Evolutionary conservation across 1,139 yeast species (phyloP).

Genomic region (Pichia sp.): DNA sequence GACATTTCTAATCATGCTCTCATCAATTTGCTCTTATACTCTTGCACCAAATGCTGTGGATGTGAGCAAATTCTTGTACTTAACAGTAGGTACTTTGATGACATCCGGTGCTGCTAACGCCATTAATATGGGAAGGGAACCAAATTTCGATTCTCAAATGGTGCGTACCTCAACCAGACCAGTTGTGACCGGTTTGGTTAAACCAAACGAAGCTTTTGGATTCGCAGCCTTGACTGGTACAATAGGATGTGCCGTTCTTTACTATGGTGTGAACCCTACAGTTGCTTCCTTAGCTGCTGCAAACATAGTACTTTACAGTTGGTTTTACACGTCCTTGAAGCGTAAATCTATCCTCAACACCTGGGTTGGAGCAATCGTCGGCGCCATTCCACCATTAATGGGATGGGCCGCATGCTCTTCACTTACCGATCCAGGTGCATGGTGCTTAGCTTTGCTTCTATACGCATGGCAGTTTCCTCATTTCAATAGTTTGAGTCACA

Average conservation of each 20-base stretch:
- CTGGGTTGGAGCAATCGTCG: slow-evolving; percentile 98
- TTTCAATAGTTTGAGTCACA: slow-evolving; percentile 87
- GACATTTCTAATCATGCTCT: slow-evolving; percentile 80
- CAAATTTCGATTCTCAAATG: slow-evolving; percentile 84
- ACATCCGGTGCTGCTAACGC: slow-evolving; percentile 96
- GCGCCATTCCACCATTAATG: slow-evolving; percentile 98
- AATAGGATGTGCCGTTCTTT: slow-evolving; percentile 64
- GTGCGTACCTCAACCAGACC: slow-evolving; percentile 86
- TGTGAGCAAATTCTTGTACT: slow-evolving; percentile 59
- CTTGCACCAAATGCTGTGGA: slow-evolving; percentile 80
- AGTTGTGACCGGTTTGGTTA: slow-evolving; percentile 76
- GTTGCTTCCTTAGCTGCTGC: slow-evolving; percentile 75
- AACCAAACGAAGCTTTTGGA: slow-evolving; percentile 69
- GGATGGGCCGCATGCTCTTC: slow-evolving; percentile 98
- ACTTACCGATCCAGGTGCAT: slow-evolving; percentile 81
- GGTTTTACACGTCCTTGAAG: slow-evolving; percentile 88
- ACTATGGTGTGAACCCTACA: slow-evolving; percentile 77
- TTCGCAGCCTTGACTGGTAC: slow-evolving; percentile 77
- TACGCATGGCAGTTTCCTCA: slow-evolving; percentile 99
- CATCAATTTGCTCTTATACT: slow-evolving; percentile 92
- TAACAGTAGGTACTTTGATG: slow-evolving; percentile 81
- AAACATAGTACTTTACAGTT: slow-evolving; percentile 78
- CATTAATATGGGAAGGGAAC: slow-evolving; percentile 95
- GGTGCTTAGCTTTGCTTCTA: slow-evolving; percentile 86
- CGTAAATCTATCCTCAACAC: slow-evolving; percentile 82